These are phyloP conservation scores for Xylaria telfairii DNA, from an alignment of 495 filamentous ascomycete genomes.

Conservation along the genomic window DNA sequence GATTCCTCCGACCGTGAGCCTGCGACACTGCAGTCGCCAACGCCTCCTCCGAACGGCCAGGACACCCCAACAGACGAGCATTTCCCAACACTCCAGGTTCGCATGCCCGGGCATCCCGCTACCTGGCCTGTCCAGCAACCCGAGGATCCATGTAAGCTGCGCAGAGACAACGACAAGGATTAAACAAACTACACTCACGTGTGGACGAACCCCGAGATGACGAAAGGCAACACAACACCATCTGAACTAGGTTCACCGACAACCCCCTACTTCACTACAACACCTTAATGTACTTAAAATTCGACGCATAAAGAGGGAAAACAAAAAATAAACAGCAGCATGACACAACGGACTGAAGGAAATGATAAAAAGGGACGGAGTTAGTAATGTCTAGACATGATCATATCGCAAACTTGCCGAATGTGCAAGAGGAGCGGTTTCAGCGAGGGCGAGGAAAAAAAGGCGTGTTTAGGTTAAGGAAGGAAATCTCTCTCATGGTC, in stretches of 20 bases:
- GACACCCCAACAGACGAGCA: not conserved
- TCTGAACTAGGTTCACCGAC: not conserved
- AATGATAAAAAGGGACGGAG: not conserved
- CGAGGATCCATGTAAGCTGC: not conserved
- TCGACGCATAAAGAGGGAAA: not conserved
- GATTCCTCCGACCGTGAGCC: not conserved
- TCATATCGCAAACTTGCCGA: not conserved
- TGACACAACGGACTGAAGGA: not conserved
- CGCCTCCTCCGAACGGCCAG: not conserved
- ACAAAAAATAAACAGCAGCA: not conserved
- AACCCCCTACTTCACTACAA: not conserved
- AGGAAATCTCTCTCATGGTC: not conserved
- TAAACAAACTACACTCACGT: not conserved
- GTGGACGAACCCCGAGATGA: not conserved
- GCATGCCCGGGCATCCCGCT: constrained; percentile 26
- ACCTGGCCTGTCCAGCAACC: constrained; percentile 28
- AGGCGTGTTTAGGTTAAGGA: not conserved
- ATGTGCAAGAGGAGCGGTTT: not conserved
- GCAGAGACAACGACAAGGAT: not conserved
- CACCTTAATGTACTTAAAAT: not conserved
- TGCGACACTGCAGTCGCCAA: not conserved
- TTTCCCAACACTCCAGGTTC: constrained; percentile 28
- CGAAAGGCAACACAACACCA: not conserved
- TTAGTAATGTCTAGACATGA: not conserved
- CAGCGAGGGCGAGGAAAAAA: not conserved